Conservation (phyloP, 192 early-diverging fungal genomes). For the Backusella tuberculispora region DNA sequence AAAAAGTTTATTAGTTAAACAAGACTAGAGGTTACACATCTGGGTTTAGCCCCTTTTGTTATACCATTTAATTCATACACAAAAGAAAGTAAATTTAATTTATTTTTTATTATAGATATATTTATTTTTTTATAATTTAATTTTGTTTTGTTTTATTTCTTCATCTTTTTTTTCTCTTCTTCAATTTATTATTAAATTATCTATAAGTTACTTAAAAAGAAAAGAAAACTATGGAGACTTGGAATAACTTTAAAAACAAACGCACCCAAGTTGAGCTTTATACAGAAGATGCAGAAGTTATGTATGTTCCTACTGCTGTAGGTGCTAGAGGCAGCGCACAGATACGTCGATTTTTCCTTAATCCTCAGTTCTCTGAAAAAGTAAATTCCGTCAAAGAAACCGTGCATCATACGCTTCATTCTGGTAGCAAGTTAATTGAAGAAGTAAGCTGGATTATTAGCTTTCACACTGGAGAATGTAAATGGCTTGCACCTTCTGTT, state of each 20-base stretch:
- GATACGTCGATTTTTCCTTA: conserved; percentile 43
- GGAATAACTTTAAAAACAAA: conserved; percentile 30
- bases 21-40: conserved; percentile 1
- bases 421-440: conserved; percentile 34
- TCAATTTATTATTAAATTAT: not conserved
- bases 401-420: conserved; percentile 32
- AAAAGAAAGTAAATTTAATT: conserved; percentile 5
- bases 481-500: conserved; percentile 35
- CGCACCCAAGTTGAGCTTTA: conserved; percentile 24
- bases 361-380: conserved; percentile 27
- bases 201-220: not conserved
- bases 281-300: conserved; percentile 42
- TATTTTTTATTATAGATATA: not conserved
- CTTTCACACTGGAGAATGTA: conserved; percentile 31
- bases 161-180: not conserved
- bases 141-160: not conserved
- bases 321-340: conserved; percentile 32
- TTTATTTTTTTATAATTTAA: not conserved
- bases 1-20: not conserved
- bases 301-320: conserved; percentile 49
- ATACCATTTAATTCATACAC: not conserved
- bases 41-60: conserved; percentile 1
- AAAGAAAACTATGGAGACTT: conserved; percentile 8
- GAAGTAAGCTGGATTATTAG: conserved; percentile 39
- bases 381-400: conserved; percentile 26